Conservation (phyloP, 805 yeast genomes). For the Candida nemodendra region DNA sequence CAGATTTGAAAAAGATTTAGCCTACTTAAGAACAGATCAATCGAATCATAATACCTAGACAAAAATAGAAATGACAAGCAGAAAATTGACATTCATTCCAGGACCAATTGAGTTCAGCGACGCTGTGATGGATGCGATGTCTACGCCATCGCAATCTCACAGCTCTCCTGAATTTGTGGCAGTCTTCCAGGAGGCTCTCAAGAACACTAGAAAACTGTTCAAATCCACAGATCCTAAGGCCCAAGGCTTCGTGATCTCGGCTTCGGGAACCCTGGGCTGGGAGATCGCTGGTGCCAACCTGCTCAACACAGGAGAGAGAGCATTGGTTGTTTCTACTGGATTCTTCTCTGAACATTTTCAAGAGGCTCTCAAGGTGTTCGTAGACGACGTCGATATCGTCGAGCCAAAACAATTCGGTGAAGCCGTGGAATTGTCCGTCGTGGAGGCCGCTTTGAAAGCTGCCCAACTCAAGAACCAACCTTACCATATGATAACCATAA, state of each 20-base stretch:
- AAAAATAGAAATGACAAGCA: too few relatives aligned
- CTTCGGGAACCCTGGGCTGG: slow-evolving; percentile 96
- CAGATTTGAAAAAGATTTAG: too few relatives aligned
- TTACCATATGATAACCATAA: slow-evolving; percentile 74
- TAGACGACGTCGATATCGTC: slow-evolving; percentile 70
- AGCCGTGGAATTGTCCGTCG: slow-evolving; percentile 52
- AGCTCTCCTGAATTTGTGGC: slow-evolving; percentile 80
- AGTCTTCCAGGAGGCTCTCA: slow-evolving; percentile 67
- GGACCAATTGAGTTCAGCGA: slow-evolving; percentile 58
- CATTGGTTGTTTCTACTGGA: slow-evolving; percentile 84
- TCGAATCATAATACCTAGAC: too few relatives aligned
- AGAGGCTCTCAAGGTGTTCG: slow-evolving; percentile 69
- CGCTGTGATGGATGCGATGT: slow-evolving; percentile 73
- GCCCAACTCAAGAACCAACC: slow-evolving; percentile 30
- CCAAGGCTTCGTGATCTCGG: slow-evolving; percentile 80
- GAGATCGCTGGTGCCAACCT: slow-evolving; percentile 83
- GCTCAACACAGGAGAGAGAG: slow-evolving; percentile 62
- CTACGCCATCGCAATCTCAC: slow-evolving; percentile 85
- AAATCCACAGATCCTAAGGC: slow-evolving; percentile 62
- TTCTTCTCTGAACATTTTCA: slow-evolving; percentile 84
- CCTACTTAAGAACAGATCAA: too few relatives aligned
- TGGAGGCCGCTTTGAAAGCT: slow-evolving; percentile 54
- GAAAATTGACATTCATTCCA: slow-evolving; percentile 36
- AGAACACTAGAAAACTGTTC: slow-evolving; percentile 71
- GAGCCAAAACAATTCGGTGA: slow-evolving; percentile 69